These are phyloP conservation scores for Oryza longistaminata DNA, from an alignment of 176 grass and related monocot genomes.

Conservation along the genomic window DNA sequence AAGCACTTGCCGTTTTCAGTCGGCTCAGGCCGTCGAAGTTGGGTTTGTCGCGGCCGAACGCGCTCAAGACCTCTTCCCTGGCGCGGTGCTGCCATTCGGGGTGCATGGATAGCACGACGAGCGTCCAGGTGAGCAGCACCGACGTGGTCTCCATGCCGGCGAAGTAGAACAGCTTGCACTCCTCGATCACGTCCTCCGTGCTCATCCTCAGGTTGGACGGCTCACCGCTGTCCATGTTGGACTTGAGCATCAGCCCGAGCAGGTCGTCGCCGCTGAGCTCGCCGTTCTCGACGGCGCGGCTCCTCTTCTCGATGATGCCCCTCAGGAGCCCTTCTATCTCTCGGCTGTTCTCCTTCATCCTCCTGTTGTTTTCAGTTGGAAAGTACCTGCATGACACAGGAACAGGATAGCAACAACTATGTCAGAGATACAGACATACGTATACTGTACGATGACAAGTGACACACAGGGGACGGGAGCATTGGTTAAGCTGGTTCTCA, in stretches of 20 bases:
- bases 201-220: conserved; percentile 40
- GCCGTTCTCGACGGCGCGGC: conserved; percentile 32
- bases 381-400: conserved; percentile 47
- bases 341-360: conserved; percentile 43
- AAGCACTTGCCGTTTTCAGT: conserved; percentile 61
- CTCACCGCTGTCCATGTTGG: conserved; percentile 43
- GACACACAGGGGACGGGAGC: not conserved
- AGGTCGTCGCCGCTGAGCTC: conserved; percentile 52
- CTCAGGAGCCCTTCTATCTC: conserved; percentile 51
- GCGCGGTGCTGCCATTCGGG: conserved; percentile 67
- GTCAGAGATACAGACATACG: not conserved
- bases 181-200: conserved; percentile 68
- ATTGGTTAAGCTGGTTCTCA: conserved; percentile 9
- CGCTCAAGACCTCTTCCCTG: conserved; percentile 57
- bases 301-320: conserved; percentile 55
- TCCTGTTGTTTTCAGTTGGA: conserved; percentile 55
- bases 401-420: not conserved
- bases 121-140: conserved; percentile 63
- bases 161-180: conserved; percentile 88
- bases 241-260: conserved; percentile 63
- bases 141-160: conserved; percentile 73
- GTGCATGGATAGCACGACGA: conserved; percentile 50
- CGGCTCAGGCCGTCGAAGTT: conserved; percentile 48
- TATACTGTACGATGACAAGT: too few species aligned
- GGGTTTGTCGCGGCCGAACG: conserved; percentile 44